These are phyloP conservation scores for Botrytis porri DNA, from an alignment of 2,329 filamentous ascomycete species.

Conservation along the genomic window DNA sequence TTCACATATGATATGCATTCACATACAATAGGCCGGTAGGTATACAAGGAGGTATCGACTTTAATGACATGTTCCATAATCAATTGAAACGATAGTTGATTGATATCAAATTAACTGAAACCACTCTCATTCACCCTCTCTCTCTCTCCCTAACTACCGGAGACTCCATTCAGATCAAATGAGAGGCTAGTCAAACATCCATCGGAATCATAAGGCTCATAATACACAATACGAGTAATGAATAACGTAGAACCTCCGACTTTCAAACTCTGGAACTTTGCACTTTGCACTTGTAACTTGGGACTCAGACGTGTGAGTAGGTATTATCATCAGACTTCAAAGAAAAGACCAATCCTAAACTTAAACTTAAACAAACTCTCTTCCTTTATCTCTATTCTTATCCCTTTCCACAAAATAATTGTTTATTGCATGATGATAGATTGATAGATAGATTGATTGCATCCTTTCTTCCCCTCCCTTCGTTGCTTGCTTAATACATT, in stretches of 20 bases:
- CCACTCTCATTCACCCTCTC: neutral
- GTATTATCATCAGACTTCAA: neutral
- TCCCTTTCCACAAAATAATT: neutral
- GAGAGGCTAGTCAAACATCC: neutral
- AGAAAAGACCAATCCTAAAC: neutral
- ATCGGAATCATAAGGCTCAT: neutral
- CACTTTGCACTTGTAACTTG: neutral
- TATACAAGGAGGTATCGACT: neutral
- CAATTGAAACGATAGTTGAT: slow-evolving; percentile 14
- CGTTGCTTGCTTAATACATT: neutral
- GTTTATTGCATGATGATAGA: neutral
- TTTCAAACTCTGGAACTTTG: neutral
- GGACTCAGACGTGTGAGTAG: neutral
- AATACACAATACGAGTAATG: neutral
- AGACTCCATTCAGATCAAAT: neutral
- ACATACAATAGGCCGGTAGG: neutral
- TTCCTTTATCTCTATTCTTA: neutral
- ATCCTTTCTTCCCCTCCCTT: neutral
- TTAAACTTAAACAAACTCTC: neutral
- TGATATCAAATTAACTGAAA: slow-evolving; percentile 15
- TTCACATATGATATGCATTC: neutral
- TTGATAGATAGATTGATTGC: neutral
- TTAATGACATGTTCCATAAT: slow-evolving; percentile 1
- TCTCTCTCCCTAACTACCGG: no score
- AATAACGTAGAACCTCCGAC: neutral